phyloP scores from a whole-genome alignment of 495 filamentous ascomycete species.

The Aspergillus kassunensis region DNA sequence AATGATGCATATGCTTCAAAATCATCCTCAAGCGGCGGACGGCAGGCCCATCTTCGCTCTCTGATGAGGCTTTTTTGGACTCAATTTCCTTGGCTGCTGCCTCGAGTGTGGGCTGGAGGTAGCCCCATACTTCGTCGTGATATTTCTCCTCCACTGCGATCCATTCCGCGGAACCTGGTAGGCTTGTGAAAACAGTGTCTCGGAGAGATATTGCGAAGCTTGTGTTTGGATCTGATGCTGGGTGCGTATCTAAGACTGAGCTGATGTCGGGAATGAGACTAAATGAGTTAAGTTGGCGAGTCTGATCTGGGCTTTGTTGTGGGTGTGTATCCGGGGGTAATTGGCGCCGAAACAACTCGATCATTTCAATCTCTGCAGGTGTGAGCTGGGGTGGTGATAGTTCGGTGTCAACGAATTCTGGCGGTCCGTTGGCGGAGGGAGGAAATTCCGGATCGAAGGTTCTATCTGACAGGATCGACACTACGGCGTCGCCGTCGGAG shows the following conservation, averaged over 20 bases:
- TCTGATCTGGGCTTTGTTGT: constrained; percentile 2
- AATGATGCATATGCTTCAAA: constrained; percentile 43
- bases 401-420: constrained; percentile 37
- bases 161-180: constrained; percentile 51
- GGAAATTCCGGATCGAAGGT: constrained; percentile 49
- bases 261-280: constrained; percentile 47
- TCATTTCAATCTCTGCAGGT: constrained; percentile 25
- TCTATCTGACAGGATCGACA: constrained; percentile 49
- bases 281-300: constrained; percentile 19
- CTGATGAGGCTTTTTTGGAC: constrained; percentile 39
- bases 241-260: constrained; percentile 27
- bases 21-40: constrained; percentile 49
- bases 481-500: constrained; percentile 41
- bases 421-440: constrained; percentile 26
- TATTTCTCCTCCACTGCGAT: constrained; percentile 60
- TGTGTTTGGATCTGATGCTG: not conserved
- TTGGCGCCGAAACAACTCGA: constrained; percentile 35
- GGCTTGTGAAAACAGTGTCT: constrained; percentile 26
- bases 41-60: constrained; percentile 37
- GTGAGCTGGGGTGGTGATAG: constrained; percentile 22
- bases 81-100: constrained; percentile 60
- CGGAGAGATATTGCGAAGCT: constrained; percentile 19
- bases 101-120: constrained; percentile 56
- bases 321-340: constrained; percentile 1
- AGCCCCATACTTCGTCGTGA: constrained; percentile 77